Base-by-base conservation (phyloP, 202 grass and related monocot genomes). In the Bolboschoenoplectus hybrid region DNA sequence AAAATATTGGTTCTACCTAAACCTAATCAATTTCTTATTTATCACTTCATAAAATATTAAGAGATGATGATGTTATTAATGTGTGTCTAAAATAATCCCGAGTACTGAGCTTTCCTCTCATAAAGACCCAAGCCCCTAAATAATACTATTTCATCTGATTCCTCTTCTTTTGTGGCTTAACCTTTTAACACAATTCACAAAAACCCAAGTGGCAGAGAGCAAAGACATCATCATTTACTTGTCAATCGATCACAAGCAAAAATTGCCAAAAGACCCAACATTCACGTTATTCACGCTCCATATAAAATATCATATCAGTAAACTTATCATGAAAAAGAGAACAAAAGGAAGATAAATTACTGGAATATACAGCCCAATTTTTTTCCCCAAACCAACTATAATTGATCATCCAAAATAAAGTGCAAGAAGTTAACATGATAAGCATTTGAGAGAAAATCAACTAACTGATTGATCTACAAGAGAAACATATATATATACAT, bases 221-320 rank as follows among this genome's bases (percentile, higher is more conserved):
- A 13, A 34, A 0, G 9, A 51, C 35, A 66, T 66, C 11, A 66
- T 43, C 2, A 17, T 44, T 43, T 43, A 16, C 9, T 69, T 43
- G 66, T 69, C 6, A 32, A 44, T 69, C 19, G 34, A 51, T 75
- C 72, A 52, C 20, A 76, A 55, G 49, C 10, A 75, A 34, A 76
- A 76, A 53, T 74, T 52, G 5, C 49, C 5, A 76, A 75, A 76
- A 55, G 47, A 20, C 12, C 2, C 19, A 6, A 14, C 14, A 35
- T 53, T 35, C 72, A 36, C 20, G 11, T 75, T 34, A 53, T 26
- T 10, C 20, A 52, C 47, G 20, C 10, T 51, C 47, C 72, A 75
- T 52, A 1, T 9, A 52, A 75, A 53, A 52, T 75, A 75, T 52
- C 46, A 75, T 51, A 75, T 12, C 20, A 52, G 47, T 26, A 17